Conservation (phyloP, 2,329 filamentous ascomycete genomes). For the Sporothrix schenckii region DNA sequence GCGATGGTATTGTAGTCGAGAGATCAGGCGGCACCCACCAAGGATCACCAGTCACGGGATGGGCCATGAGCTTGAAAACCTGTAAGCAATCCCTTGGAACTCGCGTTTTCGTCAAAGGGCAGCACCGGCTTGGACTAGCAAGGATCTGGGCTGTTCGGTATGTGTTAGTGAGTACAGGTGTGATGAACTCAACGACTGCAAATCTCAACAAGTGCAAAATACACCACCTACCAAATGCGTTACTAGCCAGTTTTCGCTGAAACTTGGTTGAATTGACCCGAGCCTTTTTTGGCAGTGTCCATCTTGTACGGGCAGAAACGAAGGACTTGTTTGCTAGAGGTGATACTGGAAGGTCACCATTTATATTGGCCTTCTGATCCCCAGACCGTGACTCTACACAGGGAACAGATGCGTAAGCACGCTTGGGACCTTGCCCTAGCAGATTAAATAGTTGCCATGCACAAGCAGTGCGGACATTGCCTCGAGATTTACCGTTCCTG, state of each 20-base stretch:
- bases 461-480: not conserved
- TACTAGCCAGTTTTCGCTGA: constrained; percentile 61
- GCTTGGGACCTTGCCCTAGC: not conserved
- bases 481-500: not conserved
- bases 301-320: constrained; percentile 50
- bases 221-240: constrained; percentile 61
- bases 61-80: constrained; percentile 58
- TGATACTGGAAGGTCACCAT: constrained; percentile 52
- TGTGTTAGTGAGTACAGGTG: not conserved
- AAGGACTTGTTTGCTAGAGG: constrained; percentile 58
- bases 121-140: constrained; percentile 30
- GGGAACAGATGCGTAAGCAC: not conserved
- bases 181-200: not conserved
- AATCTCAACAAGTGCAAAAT: not conserved
- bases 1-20: not conserved
- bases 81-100: constrained; percentile 60
- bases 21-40: constrained; percentile 58
- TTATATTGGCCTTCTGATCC: no score
- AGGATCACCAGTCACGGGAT: constrained; percentile 55
- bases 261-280: constrained; percentile 45
- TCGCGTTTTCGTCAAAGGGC: constrained; percentile 33
- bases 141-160: constrained; percentile 51
- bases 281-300: constrained; percentile 45
- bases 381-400: not conserved
- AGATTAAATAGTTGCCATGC: not conserved